phyloP scores from a whole-genome alignment of 2,329 filamentous ascomycete species.

The Biscogniauxia marginata region DNA sequence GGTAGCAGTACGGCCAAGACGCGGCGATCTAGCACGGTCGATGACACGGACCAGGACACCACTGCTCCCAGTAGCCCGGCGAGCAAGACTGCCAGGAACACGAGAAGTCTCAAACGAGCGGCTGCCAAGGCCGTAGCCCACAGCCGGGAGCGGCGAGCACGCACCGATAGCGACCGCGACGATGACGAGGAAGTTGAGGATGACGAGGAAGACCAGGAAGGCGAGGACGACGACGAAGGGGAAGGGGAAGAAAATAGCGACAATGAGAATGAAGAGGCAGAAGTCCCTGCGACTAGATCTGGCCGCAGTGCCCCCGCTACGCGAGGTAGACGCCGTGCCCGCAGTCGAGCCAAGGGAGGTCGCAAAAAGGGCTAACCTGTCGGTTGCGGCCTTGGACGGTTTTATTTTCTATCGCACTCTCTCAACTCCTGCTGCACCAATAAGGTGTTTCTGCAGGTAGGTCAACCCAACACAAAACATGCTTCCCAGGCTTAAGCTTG shows the following conservation, averaged over 20 bases:
- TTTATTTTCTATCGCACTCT: no score
- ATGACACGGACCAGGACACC: slow-evolving; percentile 50
- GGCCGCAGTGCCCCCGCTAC: slow-evolving; percentile 9
- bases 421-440: no score
- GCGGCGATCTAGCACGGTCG: slow-evolving; percentile 47
- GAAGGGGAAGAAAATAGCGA: slow-evolving; percentile 17
- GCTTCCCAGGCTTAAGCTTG: no score
- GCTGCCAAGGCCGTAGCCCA: slow-evolving; percentile 42
- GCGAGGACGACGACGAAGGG: slow-evolving; percentile 15
- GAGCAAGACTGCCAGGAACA: slow-evolving; percentile 41
- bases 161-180: slow-evolving; percentile 8
- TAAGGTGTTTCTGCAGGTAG: no score
- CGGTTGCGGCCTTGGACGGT: no score
- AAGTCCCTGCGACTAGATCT: slow-evolving; percentile 22
- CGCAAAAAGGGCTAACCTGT: slow-evolving; percentile 21
- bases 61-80: slow-evolving; percentile 41
- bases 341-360: slow-evolving; percentile 25
- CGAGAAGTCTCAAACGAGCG: slow-evolving; percentile 44
- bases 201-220: slow-evolving; percentile 16
- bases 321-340: slow-evolving; percentile 25
- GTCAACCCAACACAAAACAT: no score
- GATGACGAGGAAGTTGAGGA: slow-evolving; percentile 22
- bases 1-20: slow-evolving; percentile 47
- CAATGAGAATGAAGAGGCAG: slow-evolving; percentile 16
- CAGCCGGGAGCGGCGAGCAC: slow-evolving; percentile 31